Evolutionary conservation across 352 stramenopile genomes (phyloP), one percentile per base, ranked within the genome.

Genomic region (Plasmopara halstedii): DNA sequence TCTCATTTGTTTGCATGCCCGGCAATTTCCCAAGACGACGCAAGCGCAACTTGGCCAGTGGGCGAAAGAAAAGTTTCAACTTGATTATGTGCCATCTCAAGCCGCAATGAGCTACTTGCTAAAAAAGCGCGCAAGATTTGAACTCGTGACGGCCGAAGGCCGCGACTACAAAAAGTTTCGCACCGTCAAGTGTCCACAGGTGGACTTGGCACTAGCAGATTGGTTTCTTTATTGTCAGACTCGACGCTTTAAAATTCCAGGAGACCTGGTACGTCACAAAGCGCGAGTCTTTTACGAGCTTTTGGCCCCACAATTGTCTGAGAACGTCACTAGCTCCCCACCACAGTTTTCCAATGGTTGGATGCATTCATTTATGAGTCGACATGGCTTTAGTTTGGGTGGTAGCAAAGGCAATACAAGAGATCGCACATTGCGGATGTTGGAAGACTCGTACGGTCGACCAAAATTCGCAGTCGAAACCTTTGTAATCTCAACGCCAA

Each of bases 331-430:
- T 13, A 51, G 56, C 31, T 52, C 73, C 8, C 64, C 70, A 34
- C 79, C 77, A 26, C 73, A 86, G 55, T 92, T 92, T 47, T 92
- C 77, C n/a, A 92, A 92, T 51, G 80, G 80, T 1, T 92, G 80
- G 80, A 70, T 92, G 64, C 78, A 87, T 46, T 88, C 76, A 22
- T 92, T 89, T 44, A 80, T 88, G 62, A 70, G 64, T 3, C 64
- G 79, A 33, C 75, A 90, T 40, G 75, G 77, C 0, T 88, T 88
- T 43, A 74, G 72, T 22, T 41, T 65, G 1, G 3, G 3, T 11
- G 11, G 25, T 1, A 56, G 50, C 31, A 69, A 56, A 49, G 46
- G 50, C 38, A 53, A n/a, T 25, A 65, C 45, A 50, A 46, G 51
- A 33, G 41, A 36, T 34, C 42, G 39, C 5, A 18, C 32, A 8